Base-by-base conservation (phyloP, 139 green algal genomes). In the Micromonas pusilla region DNA sequence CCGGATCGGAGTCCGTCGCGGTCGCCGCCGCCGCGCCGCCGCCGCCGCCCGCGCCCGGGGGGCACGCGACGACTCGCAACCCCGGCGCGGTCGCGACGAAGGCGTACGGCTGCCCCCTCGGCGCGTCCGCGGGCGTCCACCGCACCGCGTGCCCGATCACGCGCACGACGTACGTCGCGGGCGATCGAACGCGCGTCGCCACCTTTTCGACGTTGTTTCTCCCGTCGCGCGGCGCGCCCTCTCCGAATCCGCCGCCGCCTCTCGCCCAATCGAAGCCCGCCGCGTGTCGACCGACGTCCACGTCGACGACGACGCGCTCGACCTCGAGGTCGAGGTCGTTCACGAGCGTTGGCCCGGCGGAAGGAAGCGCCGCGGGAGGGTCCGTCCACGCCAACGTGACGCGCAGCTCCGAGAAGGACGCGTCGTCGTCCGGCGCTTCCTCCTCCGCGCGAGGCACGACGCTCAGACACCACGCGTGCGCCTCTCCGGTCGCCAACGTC, bases 271-370 rank as follows among this genome's bases (percentile, higher is more conserved):
- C n/a, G n/a, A n/a, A n/a, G n/a, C n/a, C n/a, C n/a, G n/a, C n/a
- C n/a, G n/a, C n/a, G n/a, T n/a, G n/a, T n/a, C n/a, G n/a, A n/a
- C n/a, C n/a, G n/a, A n/a, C n/a, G n/a, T n/a, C n/a, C n/a, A 9
- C 67, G 32, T 25, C 34, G 67, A 9, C 31, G 67, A 62, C 25
- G 25, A 9, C 32, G 25, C 66, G 5, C 6, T 25, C 33, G 9
- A 81, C 32, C 25, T 31, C 68, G 36, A 81, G 68, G 31, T 81
- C 76, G 5, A 81, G 76, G 76, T 81, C 76, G 52, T 81, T 81
- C 28, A 81, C 68, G 21, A 81, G 76, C 45, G 45, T 57, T 23
- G 9, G 45, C 9, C 45, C 45, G 9, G 45, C 45, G 45, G 45
- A 57, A 57, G 28, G n/a, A 5, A 79, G 66, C 23, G 33, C 6